Evolutionary conservation across 345 rosid genomes (phyloP).

Genomic region (Balakata baccata): DNA sequence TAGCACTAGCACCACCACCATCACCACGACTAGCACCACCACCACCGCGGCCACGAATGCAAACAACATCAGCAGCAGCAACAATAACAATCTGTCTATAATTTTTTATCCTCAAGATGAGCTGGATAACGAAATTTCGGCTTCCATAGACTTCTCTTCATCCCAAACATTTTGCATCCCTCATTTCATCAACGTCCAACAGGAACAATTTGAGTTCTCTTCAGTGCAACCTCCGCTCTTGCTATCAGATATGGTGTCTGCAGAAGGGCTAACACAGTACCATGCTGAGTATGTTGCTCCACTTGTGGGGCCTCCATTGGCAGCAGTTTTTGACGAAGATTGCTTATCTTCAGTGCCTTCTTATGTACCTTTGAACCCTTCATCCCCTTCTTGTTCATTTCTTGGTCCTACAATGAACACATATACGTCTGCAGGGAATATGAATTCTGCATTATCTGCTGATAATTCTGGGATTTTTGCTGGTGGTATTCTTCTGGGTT

Average conservation of each 20-base stretch:
- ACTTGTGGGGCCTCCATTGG: conserved; percentile 38
- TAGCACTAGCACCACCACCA: conserved; percentile 27
- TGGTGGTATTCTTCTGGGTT: conserved; percentile 37
- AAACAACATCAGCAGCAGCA: conserved; percentile 15
- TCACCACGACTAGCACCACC: conserved; percentile 27
- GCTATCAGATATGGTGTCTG: conserved; percentile 25
- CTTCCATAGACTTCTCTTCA: conserved; percentile 76
- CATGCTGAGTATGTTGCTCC: conserved; percentile 26
- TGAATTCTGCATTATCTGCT: conserved; percentile 42
- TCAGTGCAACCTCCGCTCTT: conserved; percentile 39
- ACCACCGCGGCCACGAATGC: conserved; percentile 18
- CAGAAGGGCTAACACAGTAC: conserved; percentile 35
- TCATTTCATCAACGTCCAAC: conserved; percentile 40
- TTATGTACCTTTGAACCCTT: conserved; percentile 52
- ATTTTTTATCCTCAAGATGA: conserved; percentile 66
- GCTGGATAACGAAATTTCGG: conserved; percentile 69
- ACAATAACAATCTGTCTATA: conserved; percentile 37
- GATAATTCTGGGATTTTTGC: conserved; percentile 44
- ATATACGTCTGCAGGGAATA: conserved; percentile 38
- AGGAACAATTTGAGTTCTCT: conserved; percentile 56
- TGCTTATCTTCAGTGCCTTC: conserved; percentile 71
- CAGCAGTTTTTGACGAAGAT: conserved; percentile 59
- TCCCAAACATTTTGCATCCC: conserved; percentile 53
- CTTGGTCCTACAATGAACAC: conserved; percentile 40
- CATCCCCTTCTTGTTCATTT: conserved; percentile 53